Percentiles rank a stretch among this genome's conserved stretches.
Evolutionary conservation across 2,329 filamentous ascomycete species (phyloP).

Genomic region (Aspergillus hiratsukae): DNA sequence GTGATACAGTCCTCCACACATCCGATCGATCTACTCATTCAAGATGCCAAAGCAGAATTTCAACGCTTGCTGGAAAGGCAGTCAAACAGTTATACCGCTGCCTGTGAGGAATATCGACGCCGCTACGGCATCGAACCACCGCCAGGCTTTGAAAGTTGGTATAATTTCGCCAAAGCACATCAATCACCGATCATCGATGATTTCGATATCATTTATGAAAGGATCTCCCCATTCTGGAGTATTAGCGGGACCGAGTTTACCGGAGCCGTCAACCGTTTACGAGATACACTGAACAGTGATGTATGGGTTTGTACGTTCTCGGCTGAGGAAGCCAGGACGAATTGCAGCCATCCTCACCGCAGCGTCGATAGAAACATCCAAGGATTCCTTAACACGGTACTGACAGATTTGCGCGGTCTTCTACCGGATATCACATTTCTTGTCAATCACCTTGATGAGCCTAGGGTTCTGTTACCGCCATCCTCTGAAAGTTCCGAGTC

Average conservation of each 20-base stretch:
- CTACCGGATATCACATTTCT: constrained; percentile 8
- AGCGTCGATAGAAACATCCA: constrained; percentile 5
- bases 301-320: constrained; percentile 9
- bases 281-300: neutral
- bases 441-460: constrained; percentile 13
- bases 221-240: constrained; percentile 4
- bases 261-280: neutral
- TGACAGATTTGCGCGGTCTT: neutral
- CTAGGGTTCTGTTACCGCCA: constrained; percentile 5
- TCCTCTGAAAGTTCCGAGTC: neutral
- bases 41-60: constrained; percentile 1
- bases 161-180: constrained; percentile 4
- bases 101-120: constrained; percentile 4
- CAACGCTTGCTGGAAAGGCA: neutral
- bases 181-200: constrained; percentile 10
- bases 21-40: neutral
- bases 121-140: constrained; percentile 8
- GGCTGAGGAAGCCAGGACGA: neutral
- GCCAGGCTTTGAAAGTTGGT: constrained; percentile 9
- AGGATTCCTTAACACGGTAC: neutral
- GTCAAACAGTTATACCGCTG: neutral
- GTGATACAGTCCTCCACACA: neutral
- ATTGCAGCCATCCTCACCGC: constrained; percentile 4
- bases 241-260: constrained; percentile 2
- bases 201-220: constrained; percentile 3